Evolutionary conservation across 495 filamentous ascomycete genomes (phyloP), one percentile per base, ranked within the genome.

Genomic region (Lindgomyces ingoldianus): DNA sequence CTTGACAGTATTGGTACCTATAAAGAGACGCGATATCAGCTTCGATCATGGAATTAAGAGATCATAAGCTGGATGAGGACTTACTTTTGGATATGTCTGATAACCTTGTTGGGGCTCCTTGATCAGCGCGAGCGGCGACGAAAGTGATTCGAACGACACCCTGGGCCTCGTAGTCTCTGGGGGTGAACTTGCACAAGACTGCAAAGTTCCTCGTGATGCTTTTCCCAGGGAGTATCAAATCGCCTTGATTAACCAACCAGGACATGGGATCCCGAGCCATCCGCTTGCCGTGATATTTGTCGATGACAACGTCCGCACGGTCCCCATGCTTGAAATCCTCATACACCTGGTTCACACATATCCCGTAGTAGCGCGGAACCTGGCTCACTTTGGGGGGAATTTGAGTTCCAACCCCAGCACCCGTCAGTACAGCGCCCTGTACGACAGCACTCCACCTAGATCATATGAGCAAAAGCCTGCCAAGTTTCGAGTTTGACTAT

Each of bases 381-480:
- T 16, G 26, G 4, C 29, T 55, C 18, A 74, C 69, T 2, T 67
- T 12, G 0, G 33, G 8, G 1, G 70, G 66, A 33, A 67, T 44
- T 1, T 58, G 52, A 1, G 69, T 73, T 33, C 73, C 70, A 16
- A 75, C 48, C 9, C 73, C 73, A 6, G 73, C 39, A 0, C 68
- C 73, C 33, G 69, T 70, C 21, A 76, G 67, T 26, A 75, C 70
- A 24, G 73, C 74, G 9, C 74, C 74, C 11, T 64, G 62, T 0
- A 64, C 70, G 24, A 76, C 73, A 26, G 70, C 74, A 33, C 45
- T 69, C 74, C 74, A 76, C 25, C 67, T 65, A 19, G 27, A n/a
- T 0, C 1, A 14, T 18, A 41, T 41, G 10, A 57, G 53, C 1
- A 42, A 1, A 1, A 3, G 16, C 42, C 4, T 4, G 36, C 9